Base-by-base conservation (phyloP, 1,284 basidiomycete species). In the Lignosus rhinocerotis region DNA sequence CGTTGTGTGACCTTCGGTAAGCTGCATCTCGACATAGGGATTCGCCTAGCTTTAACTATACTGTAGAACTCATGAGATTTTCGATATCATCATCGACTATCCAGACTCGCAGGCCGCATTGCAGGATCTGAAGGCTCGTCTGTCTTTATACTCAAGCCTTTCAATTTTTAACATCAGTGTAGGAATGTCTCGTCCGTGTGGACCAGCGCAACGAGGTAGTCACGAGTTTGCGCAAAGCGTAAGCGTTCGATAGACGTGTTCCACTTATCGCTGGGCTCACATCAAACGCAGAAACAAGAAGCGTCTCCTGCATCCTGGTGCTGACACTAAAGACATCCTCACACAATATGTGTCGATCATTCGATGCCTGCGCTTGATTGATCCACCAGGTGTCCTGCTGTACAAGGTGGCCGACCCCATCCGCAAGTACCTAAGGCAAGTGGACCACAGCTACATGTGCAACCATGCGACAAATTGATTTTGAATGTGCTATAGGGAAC, bases 281-380 rank as follows among this genome's bases (percentile, higher is more conserved):
- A 21, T 14, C 11, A n/a, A 8, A 21, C 12, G 5, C 65, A 95
- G 93, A 30, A 94, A 93, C 67, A 82, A 84, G 52, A 91, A 88
- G 68, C 90, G 96, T 3, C 81, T 99, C 0, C 84, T 99, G 12
- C 96, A 99, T 70, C 97, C 97, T 0, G 97, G 96, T 9, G 94
- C 95, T 2, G 94, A 96, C 63, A 99, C 97, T 0, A 92, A 92
- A 66, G 86, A 94, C 64, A 96, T 99, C 60, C 80, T 99, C 19
- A 80, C 86, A 1, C 90, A 94, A 80, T 99, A 99, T 72, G 93
- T 98, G n/a, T 88, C 90, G 2, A 95, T 94, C 1, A 98, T 99
- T 68, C 89, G 91, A 62, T 94, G 93, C 67, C 76, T 99, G 14
- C 87, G 96, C 1, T 85, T 96, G 46, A 78, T 99, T 31, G 96